Percentiles rank a stretch among this genome's conserved stretches.
phyloP scores from a whole-genome alignment of 73 alveolate species.

The Tetrahymena borealis region DNA sequence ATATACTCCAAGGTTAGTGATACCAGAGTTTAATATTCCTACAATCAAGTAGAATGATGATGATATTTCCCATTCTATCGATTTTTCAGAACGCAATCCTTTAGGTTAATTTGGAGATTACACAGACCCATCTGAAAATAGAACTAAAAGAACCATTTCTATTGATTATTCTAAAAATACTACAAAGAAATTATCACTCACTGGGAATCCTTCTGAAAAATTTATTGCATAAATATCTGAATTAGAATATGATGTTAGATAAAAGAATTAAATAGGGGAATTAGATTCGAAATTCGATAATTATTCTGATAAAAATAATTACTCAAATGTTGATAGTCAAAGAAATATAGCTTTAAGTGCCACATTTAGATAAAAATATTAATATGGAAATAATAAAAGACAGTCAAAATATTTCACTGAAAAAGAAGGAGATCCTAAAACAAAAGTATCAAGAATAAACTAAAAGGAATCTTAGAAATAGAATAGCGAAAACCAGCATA shows the following conservation, averaged over 20 bases:
- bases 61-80: background rate
- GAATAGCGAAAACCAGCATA: background rate
- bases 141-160: background rate
- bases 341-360: background rate
- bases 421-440: background rate
- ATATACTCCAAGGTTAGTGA: background rate
- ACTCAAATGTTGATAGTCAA: background rate
- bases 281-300: background rate
- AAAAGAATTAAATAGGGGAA: background rate
- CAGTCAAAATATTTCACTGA: background rate
- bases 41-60: background rate
- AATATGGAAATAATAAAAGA: background rate
- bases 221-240: background rate
- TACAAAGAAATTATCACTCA: background rate
- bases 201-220: background rate
- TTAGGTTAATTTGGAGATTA: background rate
- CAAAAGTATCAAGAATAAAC: background rate
- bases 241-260: background rate
- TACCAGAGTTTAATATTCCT: background rate
- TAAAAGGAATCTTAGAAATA: background rate
- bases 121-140: background rate
- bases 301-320: background rate
- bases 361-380: background rate
- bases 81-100: background rate
- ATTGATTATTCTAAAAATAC: background rate